Evolutionary conservation across 2,329 filamentous ascomycete genomes (phyloP).

Genomic region (Ceratocystis harringtonii): DNA sequence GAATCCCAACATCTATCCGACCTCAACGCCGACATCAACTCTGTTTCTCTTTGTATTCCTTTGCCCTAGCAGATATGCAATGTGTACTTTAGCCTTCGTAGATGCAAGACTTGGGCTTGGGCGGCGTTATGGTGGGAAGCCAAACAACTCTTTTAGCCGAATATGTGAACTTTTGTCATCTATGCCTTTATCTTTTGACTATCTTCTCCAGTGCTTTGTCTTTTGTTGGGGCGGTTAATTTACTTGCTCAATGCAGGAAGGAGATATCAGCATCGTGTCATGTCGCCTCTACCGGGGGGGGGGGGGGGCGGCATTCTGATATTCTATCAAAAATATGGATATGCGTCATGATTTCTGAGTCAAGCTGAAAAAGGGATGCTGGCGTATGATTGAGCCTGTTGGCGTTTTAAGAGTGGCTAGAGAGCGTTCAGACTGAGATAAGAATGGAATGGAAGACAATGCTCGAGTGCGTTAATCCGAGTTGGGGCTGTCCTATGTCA

Average conservation of each 20-base stretch:
- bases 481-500: neutral
- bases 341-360: neutral
- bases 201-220: neutral
- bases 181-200: neutral
- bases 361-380: neutral
- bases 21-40: conserved; percentile 3
- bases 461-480: neutral
- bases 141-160: conserved; percentile 9
- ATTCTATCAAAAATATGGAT: no score
- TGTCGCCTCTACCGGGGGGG: neutral
- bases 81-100: conserved; percentile 41
- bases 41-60: conserved; percentile 24
- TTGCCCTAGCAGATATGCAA: conserved; percentile 24
- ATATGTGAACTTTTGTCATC: conserved; percentile 8
- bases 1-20: conserved; percentile 2
- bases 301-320: neutral
- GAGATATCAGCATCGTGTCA: neutral
- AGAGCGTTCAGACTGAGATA: no score
- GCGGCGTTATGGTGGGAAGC: conserved; percentile 14
- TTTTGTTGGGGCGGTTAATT: neutral
- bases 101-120: conserved; percentile 37
- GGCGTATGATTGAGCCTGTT: neutral
- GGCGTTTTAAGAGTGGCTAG: neutral
- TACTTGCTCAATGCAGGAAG: neutral
- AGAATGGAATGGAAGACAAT: neutral